Evolutionary conservation across 495 filamentous ascomycete species (phyloP), one percentile per base, ranked within the genome.

Genomic region (Podospora conica): DNA sequence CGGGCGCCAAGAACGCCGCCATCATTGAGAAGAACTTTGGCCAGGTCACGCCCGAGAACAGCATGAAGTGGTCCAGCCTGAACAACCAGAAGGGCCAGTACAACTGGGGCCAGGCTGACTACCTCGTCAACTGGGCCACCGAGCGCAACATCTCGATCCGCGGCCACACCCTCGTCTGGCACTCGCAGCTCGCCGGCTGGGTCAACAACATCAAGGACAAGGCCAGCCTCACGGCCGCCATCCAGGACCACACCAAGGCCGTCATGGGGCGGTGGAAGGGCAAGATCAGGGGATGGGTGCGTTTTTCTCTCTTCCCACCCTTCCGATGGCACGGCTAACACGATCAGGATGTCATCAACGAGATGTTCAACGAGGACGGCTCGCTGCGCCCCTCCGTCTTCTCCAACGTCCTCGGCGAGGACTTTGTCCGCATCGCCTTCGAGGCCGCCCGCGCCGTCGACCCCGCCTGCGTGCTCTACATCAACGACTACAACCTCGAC

Each of bases 401-500:
- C 80, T 86, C 81, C 68, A 74, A 83, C 31, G 80, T 87, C 9
- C 80, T 88, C 23, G 85, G 85, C 23, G 81, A 86, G 68, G 78
- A 81, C 69, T 80, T 82, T 58, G 84, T 89, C 62, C 72, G 75
- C 62, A 86, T 88, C 72, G 86, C 86, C 40, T 90, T 90, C 77
- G 73, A 82, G 64, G 83, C 86, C 8, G 87, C 87, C 25, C 80
- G 81, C 59, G 76, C 70, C 8, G 85, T 84, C 10, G 87, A 88
- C 73, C 85, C 87, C 3, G 69, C 72, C 53, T 83, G 81, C 55
- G 84, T 84, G 75, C 76, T 90, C 56, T 90, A 86, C 78, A 89
- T 90, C 80, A 90, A 89, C 75, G 86, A 89, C 73, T 89, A 87
- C 78, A 88, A 87, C 79, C 84, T 83, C 31, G 82, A 82, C 74